phyloP scores from a whole-genome alignment of 192 early-diverging fungal species.

The Coemansia furcata region DNA sequence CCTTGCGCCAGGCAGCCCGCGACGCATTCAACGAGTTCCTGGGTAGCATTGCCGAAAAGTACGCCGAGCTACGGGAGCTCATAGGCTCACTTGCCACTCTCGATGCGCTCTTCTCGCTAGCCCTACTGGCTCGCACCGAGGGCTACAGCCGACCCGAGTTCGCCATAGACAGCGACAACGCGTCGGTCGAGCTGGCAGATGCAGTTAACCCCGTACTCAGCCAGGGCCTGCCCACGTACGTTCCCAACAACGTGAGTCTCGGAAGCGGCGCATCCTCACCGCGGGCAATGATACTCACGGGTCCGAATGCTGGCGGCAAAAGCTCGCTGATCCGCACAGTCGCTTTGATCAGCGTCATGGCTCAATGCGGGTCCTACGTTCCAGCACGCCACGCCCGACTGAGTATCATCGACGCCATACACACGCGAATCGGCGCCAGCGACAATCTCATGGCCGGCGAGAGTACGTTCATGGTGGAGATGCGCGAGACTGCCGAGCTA shows the following conservation, averaged over 20 bases:
- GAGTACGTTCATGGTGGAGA: slow-evolving; percentile 96
- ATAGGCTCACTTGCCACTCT: slow-evolving; percentile 61
- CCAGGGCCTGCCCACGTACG: slow-evolving; percentile 61
- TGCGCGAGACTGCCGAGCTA: slow-evolving; percentile 90
- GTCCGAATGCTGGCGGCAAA: slow-evolving; percentile 99
- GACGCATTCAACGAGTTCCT: slow-evolving; percentile 66
- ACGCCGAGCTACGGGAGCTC: slow-evolving; percentile 62
- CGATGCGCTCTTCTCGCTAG: slow-evolving; percentile 64
- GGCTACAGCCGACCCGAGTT: slow-evolving; percentile 88
- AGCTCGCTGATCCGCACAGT: slow-evolving; percentile 91
- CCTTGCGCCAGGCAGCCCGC: slow-evolving; percentile 61
- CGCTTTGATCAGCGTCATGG: slow-evolving; percentile 91
- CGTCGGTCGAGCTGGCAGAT: slow-evolving; percentile 75
- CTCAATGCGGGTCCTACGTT: slow-evolving; percentile 92
- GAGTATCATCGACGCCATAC: slow-evolving; percentile 87
- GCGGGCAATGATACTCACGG: slow-evolving; percentile 83
- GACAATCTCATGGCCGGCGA: slow-evolving; percentile 93
- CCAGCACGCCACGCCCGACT: slow-evolving; percentile 72
- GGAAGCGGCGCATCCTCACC: slow-evolving; percentile 54
- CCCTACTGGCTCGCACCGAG: slow-evolving; percentile 77
- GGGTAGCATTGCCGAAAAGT: slow-evolving; percentile 56
- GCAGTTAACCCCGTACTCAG: slow-evolving; percentile 69
- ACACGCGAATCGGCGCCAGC: slow-evolving; percentile 94
- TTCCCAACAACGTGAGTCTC: slow-evolving; percentile 83
- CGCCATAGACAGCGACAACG: slow-evolving; percentile 32